phyloP scores from a whole-genome alignment of 805 yeast species.

The Kodamaea lidongshanica region DNA sequence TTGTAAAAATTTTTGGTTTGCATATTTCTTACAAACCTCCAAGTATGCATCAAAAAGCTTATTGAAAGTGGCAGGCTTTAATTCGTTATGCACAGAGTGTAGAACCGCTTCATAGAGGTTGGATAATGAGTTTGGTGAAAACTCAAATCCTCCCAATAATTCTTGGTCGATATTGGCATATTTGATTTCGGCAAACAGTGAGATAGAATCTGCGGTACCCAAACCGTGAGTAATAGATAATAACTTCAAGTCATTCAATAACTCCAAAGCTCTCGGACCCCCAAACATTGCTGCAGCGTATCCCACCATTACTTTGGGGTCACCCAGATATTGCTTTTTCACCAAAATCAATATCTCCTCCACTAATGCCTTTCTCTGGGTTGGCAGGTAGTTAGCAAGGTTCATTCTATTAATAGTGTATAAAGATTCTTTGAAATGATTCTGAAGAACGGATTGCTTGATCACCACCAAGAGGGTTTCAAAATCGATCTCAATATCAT shows the following conservation, averaged over 20 bases:
- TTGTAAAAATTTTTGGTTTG: background rate
- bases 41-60: conserved; percentile 20
- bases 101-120: conserved; percentile 22
- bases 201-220: conserved; percentile 12
- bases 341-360: conserved; percentile 30
- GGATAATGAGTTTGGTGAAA: conserved; percentile 17
- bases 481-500: conserved; percentile 20
- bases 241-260: conserved; percentile 23
- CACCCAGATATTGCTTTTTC: conserved; percentile 20
- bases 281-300: conserved; percentile 28
- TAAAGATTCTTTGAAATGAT: conserved; percentile 30
- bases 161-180: conserved; percentile 28
- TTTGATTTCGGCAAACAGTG: conserved; percentile 15
- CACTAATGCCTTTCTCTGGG: conserved; percentile 18
- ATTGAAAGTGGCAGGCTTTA: conserved; percentile 15
- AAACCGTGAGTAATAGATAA: conserved; percentile 21
- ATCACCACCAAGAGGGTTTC: conserved; percentile 23
- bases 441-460: conserved; percentile 22
- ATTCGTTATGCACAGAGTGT: conserved; percentile 10
- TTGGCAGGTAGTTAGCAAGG: conserved; percentile 13
- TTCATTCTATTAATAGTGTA: conserved; percentile 27
- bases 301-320: conserved; percentile 33
- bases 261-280: conserved; percentile 12
- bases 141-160: conserved; percentile 15
- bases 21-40: conserved; percentile 1